Evolutionary conservation across 1,139 yeast genomes (phyloP).

Genomic region (Komagataea norvegica): DNA sequence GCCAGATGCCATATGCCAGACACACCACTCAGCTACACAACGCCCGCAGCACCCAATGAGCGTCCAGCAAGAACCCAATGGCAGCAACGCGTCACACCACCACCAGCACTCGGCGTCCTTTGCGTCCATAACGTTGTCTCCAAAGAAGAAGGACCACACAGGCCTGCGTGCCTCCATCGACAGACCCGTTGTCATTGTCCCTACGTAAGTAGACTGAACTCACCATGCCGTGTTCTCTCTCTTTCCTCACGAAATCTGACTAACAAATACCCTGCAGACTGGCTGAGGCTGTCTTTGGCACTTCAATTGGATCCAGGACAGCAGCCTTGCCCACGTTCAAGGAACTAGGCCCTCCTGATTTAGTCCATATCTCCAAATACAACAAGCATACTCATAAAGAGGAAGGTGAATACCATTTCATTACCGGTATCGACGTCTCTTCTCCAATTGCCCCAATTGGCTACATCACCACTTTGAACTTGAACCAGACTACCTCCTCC

Average conservation of each 20-base stretch:
- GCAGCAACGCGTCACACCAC: background rate
- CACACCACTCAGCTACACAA: no score
- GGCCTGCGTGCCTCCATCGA: constrained; percentile 2
- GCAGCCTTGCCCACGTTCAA: constrained; percentile 34
- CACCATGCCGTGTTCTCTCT: background rate
- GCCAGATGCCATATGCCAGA: no score
- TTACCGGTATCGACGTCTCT: constrained; percentile 60
- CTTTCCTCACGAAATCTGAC: no score
- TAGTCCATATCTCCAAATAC: constrained; percentile 60
- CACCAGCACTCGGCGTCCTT: constrained; percentile 4
- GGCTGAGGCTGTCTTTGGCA: constrained; percentile 30
- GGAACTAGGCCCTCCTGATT: constrained; percentile 83
- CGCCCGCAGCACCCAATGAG: background rate
- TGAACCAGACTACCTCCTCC: constrained; percentile 27
- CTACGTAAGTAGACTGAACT: constrained; percentile 6
- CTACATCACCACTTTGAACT: constrained; percentile 69
- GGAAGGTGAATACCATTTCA: constrained; percentile 38
- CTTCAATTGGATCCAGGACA: constrained; percentile 40
- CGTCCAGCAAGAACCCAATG: background rate
- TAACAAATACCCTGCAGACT: constrained; percentile 9
- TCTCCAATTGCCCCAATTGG: constrained; percentile 60
- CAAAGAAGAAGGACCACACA: constrained; percentile 11
- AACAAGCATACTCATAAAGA: constrained; percentile 36
- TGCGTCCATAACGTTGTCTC: constrained; percentile 1
- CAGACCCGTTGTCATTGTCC: constrained; percentile 11